phyloP scores from a whole-genome alignment of 1,284 basidiomycete species.

The Ustilago trichophora region DNA sequence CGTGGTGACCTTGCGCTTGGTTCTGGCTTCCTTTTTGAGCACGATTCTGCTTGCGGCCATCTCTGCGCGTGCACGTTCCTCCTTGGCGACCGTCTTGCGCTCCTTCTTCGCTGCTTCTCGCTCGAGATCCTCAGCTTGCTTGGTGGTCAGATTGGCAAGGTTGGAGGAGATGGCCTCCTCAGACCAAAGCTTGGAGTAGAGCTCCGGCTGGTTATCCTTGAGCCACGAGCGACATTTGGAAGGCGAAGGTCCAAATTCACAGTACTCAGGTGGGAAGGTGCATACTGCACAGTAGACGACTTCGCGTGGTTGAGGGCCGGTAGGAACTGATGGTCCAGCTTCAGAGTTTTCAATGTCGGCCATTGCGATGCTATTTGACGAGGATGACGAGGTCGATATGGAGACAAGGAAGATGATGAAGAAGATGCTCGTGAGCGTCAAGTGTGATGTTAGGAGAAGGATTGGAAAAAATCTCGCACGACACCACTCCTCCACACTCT shows the following conservation, averaged over 20 bases:
- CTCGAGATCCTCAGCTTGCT: constrained; percentile 63
- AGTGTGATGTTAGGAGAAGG: too few relatives aligned
- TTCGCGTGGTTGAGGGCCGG: constrained; percentile 40
- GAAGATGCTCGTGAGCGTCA: neutral
- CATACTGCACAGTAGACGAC: constrained; percentile 60
- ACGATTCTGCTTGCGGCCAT: constrained; percentile 56
- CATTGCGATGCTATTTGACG: constrained; percentile 2
- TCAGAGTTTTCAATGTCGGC: constrained; percentile 34
- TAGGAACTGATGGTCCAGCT: constrained; percentile 42
- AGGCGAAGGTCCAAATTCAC: constrained; percentile 59
- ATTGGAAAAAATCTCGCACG: constrained; percentile 24
- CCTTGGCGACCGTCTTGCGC: constrained; percentile 62
- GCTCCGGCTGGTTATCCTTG: constrained; percentile 45
- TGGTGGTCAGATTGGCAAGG: constrained; percentile 58
- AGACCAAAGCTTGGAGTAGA: constrained; percentile 55
- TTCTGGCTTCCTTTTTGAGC: constrained; percentile 60
- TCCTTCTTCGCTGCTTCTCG: constrained; percentile 64
- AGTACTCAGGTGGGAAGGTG: constrained; percentile 65
- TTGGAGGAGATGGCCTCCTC: constrained; percentile 60
- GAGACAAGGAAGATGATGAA: too few relatives aligned
- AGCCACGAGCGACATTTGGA: constrained; percentile 62
- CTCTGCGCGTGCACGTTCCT: constrained; percentile 57
- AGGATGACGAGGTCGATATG: too few relatives aligned
- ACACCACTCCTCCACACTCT: too few relatives aligned
- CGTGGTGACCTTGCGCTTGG: constrained; percentile 65